These are phyloP conservation scores for Arachnomyces sp. DNA, from an alignment of 2,329 filamentous ascomycete genomes.

Conservation along the genomic window DNA sequence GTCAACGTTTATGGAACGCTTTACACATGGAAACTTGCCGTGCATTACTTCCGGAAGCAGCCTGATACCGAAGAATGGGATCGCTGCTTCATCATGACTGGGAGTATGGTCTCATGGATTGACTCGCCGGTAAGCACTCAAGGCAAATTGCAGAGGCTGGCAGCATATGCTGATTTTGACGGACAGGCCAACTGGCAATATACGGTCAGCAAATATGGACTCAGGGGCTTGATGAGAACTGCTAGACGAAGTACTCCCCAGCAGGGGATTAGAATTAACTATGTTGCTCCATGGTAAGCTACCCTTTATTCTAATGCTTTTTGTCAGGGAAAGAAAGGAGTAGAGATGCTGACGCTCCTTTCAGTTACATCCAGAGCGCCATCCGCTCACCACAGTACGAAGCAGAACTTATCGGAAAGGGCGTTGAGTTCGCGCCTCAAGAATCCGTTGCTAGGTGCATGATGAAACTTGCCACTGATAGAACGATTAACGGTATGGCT, in stretches of 20 bases:
- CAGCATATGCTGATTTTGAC: too few species aligned
- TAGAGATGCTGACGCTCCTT: slow-evolving; percentile 30
- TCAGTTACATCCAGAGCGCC: slow-evolving; percentile 14
- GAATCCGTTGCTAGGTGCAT: slow-evolving; percentile 12
- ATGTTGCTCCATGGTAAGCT: slow-evolving; percentile 40
- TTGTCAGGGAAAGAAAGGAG: slow-evolving; percentile 36
- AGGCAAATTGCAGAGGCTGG: too few species aligned
- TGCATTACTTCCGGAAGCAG: slow-evolving; percentile 39
- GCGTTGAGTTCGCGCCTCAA: slow-evolving; percentile 13
- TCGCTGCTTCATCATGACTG: slow-evolving; percentile 44
- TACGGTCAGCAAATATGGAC: slow-evolving; percentile 39
- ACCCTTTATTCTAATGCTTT: too few species aligned
- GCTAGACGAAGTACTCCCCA: slow-evolving; percentile 32
- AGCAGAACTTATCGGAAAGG: slow-evolving; percentile 9
- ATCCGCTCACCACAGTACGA: slow-evolving; percentile 12
- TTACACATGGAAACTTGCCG: too few species aligned
- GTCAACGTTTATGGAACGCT: slow-evolving; percentile 37
- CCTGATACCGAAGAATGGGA: slow-evolving; percentile 33
- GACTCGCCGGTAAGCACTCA: slow-evolving; percentile 42
- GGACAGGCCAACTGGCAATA: slow-evolving; percentile 35
- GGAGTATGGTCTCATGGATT: slow-evolving; percentile 42
- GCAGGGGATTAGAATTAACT: slow-evolving; percentile 41
- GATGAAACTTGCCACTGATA: slow-evolving; percentile 26
- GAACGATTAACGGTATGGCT: slow-evolving; percentile 25
- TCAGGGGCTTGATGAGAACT: slow-evolving; percentile 38